Evolutionary conservation across 306 rosid genomes (phyloP).

Genomic region (Vigna reflexopilosa): DNA sequence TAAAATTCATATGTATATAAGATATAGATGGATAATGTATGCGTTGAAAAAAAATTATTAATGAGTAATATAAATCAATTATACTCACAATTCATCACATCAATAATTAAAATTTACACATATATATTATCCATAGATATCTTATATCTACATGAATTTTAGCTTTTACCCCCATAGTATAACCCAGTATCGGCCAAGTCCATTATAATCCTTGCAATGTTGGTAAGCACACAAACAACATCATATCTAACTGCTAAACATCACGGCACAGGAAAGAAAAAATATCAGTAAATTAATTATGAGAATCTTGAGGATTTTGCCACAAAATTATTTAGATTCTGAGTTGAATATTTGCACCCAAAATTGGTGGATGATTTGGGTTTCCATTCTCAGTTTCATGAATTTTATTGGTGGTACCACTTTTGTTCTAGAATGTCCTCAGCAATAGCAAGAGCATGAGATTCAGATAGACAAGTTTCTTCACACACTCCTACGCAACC

Average conservation of each 20-base stretch:
- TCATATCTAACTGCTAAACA: not conserved
- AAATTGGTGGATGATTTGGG: constrained; percentile 30
- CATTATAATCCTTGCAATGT: no score
- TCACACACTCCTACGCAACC: no score
- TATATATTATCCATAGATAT: no score
- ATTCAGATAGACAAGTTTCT: not conserved
- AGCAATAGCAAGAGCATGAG: not conserved
- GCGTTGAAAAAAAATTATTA: no score
- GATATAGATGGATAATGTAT: no score
- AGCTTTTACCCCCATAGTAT: no score
- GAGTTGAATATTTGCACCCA: constrained; percentile 38
- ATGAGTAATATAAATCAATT: no score
- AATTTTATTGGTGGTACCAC: constrained; percentile 24
- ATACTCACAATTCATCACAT: no score
- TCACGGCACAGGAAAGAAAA: not conserved
- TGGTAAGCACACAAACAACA: not conserved
- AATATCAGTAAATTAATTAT: not conserved
- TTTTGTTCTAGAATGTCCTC: constrained; percentile 23
- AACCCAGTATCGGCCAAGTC: no score
- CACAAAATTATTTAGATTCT: not conserved
- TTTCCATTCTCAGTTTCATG: constrained; percentile 10
- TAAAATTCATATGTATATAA: no score
- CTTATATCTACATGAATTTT: no score
- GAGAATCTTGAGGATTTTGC: not conserved
- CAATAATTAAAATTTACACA: no score